Base-by-base conservation (phyloP, 768 basidiomycete genomes). In the Tephrocybe sp. region DNA sequence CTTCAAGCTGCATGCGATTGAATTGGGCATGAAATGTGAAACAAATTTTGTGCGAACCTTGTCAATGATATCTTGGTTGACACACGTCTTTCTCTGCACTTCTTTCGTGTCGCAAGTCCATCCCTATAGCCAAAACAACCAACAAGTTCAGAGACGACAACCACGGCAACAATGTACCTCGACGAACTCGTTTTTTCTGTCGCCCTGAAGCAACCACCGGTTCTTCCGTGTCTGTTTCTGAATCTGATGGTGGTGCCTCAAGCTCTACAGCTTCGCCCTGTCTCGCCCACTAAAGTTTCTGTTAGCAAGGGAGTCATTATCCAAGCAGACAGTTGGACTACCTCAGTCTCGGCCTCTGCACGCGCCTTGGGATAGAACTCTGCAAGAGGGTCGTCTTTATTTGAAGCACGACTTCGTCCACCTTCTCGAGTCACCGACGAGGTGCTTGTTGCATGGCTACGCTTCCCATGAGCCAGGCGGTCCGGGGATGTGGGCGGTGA, bases 51-150 rank as follows among this genome's bases (percentile, higher is more conserved):
- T 5, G 11, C 62, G 21, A 55, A 83, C 89, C 76, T 88, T 89
- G 60, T 86, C 84, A 26, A 90, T 75, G 41, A 93, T 78, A 58
- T 85, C 80, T 63, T 90, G 85, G 61, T 93, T 93, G 3, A 73
- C 72, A 51, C 81, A 83, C 3, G 62, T 61, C 1, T 48, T 59
- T 12, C 53, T 58, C 50, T 61, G 65, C 1, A 52, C 60, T 23
- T 71, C 70, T 57, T 77, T 79, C 14, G 68, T 68, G 55, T 91
- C 87, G 61, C 86, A 88, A 12, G 80, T 69, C 67, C 81, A 91
- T n/a, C 81, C 81, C 85, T 89, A 45, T 25, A 37, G 15, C 11
- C 23, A 11, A 3, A 12, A 33, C 39, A 34, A 37, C 26, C 25
- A 8, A 26, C 50, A 46, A n/a, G n/a, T n/a, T n/a, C n/a, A n/a